Conservation (phyloP, 345 rosid species). For the Camelina neglecta region DNA sequence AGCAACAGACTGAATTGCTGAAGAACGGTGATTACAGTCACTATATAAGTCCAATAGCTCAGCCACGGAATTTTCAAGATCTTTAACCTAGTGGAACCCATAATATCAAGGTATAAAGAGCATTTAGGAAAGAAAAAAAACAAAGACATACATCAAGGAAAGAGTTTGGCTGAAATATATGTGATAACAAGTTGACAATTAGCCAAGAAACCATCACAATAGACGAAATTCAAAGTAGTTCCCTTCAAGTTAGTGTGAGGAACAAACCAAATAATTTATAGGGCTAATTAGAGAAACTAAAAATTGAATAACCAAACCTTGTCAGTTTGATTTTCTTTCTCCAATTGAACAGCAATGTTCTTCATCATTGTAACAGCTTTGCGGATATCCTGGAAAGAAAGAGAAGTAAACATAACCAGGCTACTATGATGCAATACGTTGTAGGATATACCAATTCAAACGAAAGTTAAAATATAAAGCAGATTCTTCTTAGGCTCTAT, state of each 20-base stretch:
- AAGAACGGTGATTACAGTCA: conserved; percentile 52
- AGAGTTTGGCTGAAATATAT: neutral
- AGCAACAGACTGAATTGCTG: conserved; percentile 67
- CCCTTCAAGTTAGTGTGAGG: neutral
- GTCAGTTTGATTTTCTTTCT: conserved; percentile 64
- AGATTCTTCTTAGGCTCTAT: conserved; percentile 1
- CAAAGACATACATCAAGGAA: conserved; percentile 14
- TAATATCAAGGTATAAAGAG: neutral
- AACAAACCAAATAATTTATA: neutral
- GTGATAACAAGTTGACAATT: conserved; percentile 2
- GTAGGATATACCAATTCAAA: neutral
- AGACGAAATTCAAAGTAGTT: neutral
- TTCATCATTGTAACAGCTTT: conserved; percentile 65
- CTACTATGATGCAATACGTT: neutral
- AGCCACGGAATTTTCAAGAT: conserved; percentile 66
- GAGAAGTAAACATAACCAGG: conserved; percentile 6
- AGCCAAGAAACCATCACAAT: conserved; percentile 16
- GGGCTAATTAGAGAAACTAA: neutral
- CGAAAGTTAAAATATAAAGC: neutral
- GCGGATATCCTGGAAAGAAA: conserved; percentile 63
- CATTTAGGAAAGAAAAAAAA: neutral
- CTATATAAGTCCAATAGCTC: conserved; percentile 62
- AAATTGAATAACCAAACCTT: conserved; percentile 51
- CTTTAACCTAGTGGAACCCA: conserved; percentile 61
- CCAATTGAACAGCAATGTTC: conserved; percentile 77